These are phyloP conservation scores for Ascocoryne sarcoides DNA, from an alignment of 2,329 filamentous ascomycete genomes.

Conservation along the genomic window DNA sequence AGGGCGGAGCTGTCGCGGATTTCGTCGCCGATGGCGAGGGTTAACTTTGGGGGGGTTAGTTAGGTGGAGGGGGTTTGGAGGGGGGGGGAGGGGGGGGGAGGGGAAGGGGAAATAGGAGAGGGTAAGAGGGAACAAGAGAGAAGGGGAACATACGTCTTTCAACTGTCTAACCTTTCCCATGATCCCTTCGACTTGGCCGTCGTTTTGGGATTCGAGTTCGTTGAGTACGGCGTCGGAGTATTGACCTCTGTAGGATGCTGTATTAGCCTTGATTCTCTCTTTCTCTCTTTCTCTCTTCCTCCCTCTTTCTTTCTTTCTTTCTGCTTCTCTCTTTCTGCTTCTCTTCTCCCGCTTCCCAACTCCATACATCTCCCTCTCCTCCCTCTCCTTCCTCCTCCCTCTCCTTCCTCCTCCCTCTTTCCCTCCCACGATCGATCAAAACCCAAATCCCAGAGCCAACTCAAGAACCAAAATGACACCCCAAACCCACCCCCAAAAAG, in stretches of 20 bases:
- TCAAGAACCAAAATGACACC: not conserved
- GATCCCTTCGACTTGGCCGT: constrained; percentile 82
- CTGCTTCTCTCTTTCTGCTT: too few relatives aligned
- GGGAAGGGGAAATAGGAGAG: not conserved
- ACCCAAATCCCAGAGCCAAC: not conserved
- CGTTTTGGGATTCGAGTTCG: constrained; percentile 93
- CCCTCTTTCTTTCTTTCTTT: not conserved
- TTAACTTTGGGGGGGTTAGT: too few relatives aligned
- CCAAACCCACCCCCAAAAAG: not conserved
- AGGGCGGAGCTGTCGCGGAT: constrained; percentile 84
- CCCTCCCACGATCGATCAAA: too few relatives aligned
- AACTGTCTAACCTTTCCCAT: constrained; percentile 80
- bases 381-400: not conserved
- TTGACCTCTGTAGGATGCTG: constrained; percentile 54
- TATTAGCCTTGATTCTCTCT: not conserved
- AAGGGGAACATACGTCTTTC: constrained; percentile 61
- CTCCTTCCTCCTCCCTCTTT: not conserved
- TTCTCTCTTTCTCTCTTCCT: not conserved
- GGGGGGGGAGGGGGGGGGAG: not conserved
- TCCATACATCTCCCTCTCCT: not conserved
- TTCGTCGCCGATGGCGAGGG: constrained; percentile 86
- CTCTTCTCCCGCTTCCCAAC: not conserved
- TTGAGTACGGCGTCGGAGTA: constrained; percentile 88
- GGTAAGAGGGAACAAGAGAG: constrained; percentile 5
- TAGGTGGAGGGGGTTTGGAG: too few relatives aligned